A percentile compares a stretch with the other conserved stretches of the same genome.
These are phyloP conservation scores for Coniochaeta prunicola DNA, from an alignment of 2,329 filamentous ascomycete genomes.

Conservation along the genomic window DNA sequence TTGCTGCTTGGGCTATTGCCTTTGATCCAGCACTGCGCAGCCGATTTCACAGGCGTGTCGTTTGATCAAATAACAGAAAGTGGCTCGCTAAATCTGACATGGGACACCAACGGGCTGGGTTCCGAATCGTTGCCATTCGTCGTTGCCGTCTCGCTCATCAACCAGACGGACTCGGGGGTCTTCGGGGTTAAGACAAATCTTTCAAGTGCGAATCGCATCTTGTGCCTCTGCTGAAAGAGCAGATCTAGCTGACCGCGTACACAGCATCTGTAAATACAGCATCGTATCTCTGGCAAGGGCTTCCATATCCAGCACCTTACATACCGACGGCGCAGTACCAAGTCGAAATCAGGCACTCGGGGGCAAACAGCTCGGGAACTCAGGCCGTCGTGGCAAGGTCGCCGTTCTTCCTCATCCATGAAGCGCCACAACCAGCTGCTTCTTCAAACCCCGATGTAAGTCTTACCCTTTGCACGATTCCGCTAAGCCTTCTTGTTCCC, in stretches of 20 bases:
- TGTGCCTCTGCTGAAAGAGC: neutral
- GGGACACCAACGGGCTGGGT: neutral
- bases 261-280: constrained; percentile 10
- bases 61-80: neutral
- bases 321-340: constrained; percentile 16
- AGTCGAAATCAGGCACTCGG: constrained; percentile 15
- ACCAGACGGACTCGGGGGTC: neutral
- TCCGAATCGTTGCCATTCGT: neutral
- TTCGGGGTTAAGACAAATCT: neutral
- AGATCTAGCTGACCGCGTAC: neutral
- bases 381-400: constrained; percentile 14
- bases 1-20: neutral
- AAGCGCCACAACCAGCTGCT: neutral
- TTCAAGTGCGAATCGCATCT: neutral
- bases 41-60: neutral
- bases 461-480: neutral
- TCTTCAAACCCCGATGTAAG: neutral
- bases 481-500: neutral
- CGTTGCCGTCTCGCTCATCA: neutral
- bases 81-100: neutral
- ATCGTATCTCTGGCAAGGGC: constrained; percentile 13
- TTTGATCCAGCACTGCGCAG: neutral
- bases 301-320: constrained; percentile 17
- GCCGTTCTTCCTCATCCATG: constrained; percentile 11
- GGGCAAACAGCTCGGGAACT: neutral